Conservation (phyloP, 331 rosid species). For the Acacia pycnantha region DNA sequence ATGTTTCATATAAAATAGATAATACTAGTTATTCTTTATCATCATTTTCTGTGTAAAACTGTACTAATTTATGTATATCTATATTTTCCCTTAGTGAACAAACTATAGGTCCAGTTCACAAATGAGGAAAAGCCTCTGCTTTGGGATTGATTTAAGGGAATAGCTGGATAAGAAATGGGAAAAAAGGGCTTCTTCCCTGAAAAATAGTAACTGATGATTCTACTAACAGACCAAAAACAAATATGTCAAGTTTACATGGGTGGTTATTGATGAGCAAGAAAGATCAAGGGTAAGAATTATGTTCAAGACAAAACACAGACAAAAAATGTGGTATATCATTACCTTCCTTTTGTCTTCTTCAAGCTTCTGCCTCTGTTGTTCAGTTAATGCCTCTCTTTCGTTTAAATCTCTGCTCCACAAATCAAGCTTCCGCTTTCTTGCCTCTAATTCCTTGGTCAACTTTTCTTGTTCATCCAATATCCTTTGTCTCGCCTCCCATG, state of each 20-base stretch:
- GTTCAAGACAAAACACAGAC: neutral
- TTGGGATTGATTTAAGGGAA: neutral
- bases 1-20: conserved; percentile 12
- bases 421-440: conserved; percentile 73
- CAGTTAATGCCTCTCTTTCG: conserved; percentile 83
- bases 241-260: conserved; percentile 1
- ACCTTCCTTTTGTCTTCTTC: conserved; percentile 92
- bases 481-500: conserved; percentile 60
- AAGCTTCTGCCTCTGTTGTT: conserved; percentile 81
- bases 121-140: conserved; percentile 6
- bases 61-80: neutral
- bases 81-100: neutral
- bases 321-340: conserved; percentile 9
- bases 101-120: conserved; percentile 10
- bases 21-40: neutral
- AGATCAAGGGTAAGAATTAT: neutral
- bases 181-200: neutral
- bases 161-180: neutral
- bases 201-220: conserved; percentile 6
- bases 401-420: conserved; percentile 79
- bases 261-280: neutral
- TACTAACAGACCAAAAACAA: neutral
- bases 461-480: conserved; percentile 84
- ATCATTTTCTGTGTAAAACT: neutral
- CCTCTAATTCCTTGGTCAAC: conserved; percentile 68